Evolutionary conservation across 2,329 filamentous ascomycete species (phyloP).

Genomic region (Chrysosporium keratinophilum): DNA sequence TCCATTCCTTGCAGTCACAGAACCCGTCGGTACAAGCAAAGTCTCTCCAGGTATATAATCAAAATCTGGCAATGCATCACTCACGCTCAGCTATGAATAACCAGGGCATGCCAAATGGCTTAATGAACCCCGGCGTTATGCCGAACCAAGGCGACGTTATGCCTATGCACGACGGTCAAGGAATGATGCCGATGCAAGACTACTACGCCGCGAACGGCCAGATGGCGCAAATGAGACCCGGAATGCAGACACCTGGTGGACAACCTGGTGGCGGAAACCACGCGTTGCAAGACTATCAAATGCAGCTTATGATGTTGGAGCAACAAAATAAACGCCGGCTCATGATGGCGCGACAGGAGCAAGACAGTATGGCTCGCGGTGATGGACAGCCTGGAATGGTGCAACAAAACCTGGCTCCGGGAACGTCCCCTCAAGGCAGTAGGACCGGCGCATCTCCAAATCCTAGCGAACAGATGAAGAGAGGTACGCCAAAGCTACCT

Average conservation of each 20-base stretch:
- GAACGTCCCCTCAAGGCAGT: conserved; percentile 49
- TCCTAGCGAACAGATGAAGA: conserved; percentile 52
- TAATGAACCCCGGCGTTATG: conserved; percentile 54
- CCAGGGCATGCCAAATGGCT: conserved; percentile 66
- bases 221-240: conserved; percentile 33
- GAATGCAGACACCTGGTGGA: conserved; percentile 23
- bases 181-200: conserved; percentile 35
- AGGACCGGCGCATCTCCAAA: conserved; percentile 51
- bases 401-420: conserved; percentile 35
- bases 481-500: conserved; percentile 51
- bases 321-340: conserved; percentile 59
- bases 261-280: conserved; percentile 43
- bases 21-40: conserved; percentile 60
- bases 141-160: conserved; percentile 76
- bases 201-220: conserved; percentile 50
- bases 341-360: conserved; percentile 57
- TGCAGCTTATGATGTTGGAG: conserved; percentile 59
- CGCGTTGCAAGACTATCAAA: conserved; percentile 59
- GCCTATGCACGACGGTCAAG: conserved; percentile 55
- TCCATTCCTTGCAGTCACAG: conserved; percentile 52
- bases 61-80: conserved; percentile 73
- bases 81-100: conserved; percentile 64
- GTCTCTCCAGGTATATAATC: conserved; percentile 77
- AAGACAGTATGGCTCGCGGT: conserved; percentile 49
- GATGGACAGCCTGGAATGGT: conserved; percentile 39